Base-by-base conservation (phyloP, 495 filamentous ascomycete species). In the Alectoria sarmentosa region DNA sequence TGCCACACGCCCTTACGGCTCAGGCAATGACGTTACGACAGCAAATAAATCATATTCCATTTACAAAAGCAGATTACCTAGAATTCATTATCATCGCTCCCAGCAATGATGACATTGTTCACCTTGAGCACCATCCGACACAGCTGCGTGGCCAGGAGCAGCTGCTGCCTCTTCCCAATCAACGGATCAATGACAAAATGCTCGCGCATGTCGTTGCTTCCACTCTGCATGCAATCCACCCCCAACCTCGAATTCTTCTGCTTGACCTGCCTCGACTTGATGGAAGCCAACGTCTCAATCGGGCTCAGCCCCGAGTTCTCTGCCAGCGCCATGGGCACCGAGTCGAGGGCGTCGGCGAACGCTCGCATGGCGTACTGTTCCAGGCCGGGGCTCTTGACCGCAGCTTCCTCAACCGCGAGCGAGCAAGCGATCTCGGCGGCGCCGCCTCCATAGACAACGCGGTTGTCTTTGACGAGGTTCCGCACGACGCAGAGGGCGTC, bases 351-450 rank as follows among this genome's bases (percentile, higher is more conserved):
- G 73, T 97, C 92, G 66, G 94, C 85, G 69, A 99, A 99, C 19
- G 92, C 95, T 61, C 95, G 89, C 91, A 99, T 99, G 64, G 92
- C 91, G 73, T 99, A 98, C 75, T 99, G 94, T 76, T 97, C 93
- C 58, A 98, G 85, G 13, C 94, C 95, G 42, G 91, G 92, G 62
- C 90, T 96, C 87, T 96, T 91, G 72, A 91, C 88, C 64, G 92
- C 92, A 37, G 92, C 94, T 71, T 96, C 90, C 75, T 97, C 92
- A 32, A 99, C 94, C 3, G 94, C 94, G 32, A 99, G 75, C 36
- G 90, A 93, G 84, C 94, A 99, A 57, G 94, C 94, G 74, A 99
- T 97, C 76, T 99, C 94, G 30, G 94, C 94, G 54, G 95, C 91
- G 72, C 95, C 94, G 69, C 94, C 94, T 66, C 94, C 94, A 73